A percentile compares a stretch with the other conserved stretches of the same genome.
Conservation (phyloP, 768 basidiomycete species). For the Tremella mesenterica region DNA sequence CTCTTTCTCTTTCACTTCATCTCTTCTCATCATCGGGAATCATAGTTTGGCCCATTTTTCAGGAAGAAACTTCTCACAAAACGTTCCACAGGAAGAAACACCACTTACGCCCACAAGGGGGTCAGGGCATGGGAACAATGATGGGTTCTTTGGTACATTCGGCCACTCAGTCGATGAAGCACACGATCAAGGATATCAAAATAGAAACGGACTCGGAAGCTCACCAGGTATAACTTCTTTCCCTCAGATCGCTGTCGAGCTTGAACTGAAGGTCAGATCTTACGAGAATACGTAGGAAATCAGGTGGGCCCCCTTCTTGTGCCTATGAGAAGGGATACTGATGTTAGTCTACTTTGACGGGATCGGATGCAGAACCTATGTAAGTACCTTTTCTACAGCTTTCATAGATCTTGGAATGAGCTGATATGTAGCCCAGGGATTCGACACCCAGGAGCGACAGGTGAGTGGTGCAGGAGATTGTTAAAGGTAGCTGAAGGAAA, state of each 20-base stretch:
- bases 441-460: constrained; percentile 40
- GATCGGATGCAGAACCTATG: constrained; percentile 71
- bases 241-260: not conserved
- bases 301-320: constrained; percentile 3
- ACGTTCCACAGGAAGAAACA: no score
- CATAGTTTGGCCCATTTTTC: no score
- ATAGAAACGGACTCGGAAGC: constrained; percentile 81
- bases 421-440: constrained; percentile 43
- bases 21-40: no score
- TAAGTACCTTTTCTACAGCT: constrained; percentile 53
- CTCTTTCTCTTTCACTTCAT: no score
- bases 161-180: no score
- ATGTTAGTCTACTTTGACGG: constrained; percentile 30
- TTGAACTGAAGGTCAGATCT: constrained; percentile 7
- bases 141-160: no score
- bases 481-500: no score
- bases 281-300: constrained; percentile 15
- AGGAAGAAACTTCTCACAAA: no score
- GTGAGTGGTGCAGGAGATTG: no score
- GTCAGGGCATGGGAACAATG: no score
- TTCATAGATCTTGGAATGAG: constrained; percentile 45
- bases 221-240: constrained; percentile 54
- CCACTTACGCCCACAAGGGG: no score
- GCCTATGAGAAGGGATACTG: constrained; percentile 26
- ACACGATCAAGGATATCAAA: constrained; percentile 34